Evolutionary conservation across 306 rosid genomes (phyloP).

Genomic region (Pueraria montana): DNA sequence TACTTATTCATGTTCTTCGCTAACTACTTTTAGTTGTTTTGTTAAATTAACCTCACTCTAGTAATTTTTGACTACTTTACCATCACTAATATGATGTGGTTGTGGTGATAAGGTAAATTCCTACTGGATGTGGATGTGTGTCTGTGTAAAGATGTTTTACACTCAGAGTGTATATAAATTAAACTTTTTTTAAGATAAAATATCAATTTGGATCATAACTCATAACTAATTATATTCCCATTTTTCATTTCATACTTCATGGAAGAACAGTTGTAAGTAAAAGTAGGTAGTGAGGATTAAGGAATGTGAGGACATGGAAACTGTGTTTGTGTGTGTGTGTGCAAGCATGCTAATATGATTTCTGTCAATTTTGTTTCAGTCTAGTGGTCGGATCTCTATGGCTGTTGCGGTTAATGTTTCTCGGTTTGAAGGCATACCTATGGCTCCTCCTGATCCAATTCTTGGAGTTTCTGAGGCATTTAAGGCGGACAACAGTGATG

Average conservation of each 20-base stretch:
- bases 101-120: background rate
- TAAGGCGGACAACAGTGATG: constrained; percentile 71
- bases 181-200: background rate
- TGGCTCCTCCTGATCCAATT: constrained; percentile 99
- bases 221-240: background rate
- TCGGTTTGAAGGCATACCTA: constrained; percentile 86
- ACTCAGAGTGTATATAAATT: background rate
- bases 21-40: background rate
- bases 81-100: background rate
- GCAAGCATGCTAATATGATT: background rate
- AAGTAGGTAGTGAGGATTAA: constrained; percentile 3
- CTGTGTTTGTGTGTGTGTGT: background rate
- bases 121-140: background rate
- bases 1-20: no score
- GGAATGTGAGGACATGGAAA: background rate
- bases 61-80: background rate
- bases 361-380: constrained; percentile 52
- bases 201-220: background rate
- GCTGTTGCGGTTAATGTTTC: constrained; percentile 75
- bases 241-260: background rate
- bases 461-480: constrained; percentile 99
- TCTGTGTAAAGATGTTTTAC: background rate
- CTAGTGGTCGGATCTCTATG: constrained; percentile 80
- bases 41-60: constrained; percentile 15
- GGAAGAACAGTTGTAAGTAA: background rate